Evolutionary conservation across 139 green algal genomes (phyloP), one percentile per base, ranked within the genome.

Genomic region (Chlamydomonas incerta): DNA sequence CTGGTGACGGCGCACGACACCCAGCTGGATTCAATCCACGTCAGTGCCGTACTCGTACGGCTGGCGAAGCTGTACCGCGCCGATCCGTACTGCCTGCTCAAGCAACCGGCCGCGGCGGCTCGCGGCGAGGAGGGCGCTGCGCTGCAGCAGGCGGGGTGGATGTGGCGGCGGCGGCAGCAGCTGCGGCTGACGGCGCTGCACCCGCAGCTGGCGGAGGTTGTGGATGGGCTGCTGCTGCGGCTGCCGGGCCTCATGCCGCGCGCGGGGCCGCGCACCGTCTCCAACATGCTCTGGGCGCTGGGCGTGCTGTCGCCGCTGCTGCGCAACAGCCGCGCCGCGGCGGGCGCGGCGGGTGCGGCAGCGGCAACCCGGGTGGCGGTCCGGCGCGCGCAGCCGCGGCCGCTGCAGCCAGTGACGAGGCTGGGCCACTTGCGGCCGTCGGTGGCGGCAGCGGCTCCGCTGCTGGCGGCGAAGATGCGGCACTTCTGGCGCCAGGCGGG

Each of bases 271-370:
- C 79, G 80, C 3, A 83, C 87, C 24, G 58, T 88, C 3, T 68
- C 85, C 18, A 90, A 77, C 74, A 52, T 88, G 69, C 75, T 92
- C 11, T 92, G 85, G 85, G 88, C 88, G 18, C 65, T 84, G 20
- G 88, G 72, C 29, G 73, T 74, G 46, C 85, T 92, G 33, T 29
- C 26, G 35, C 69, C 69, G 68, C 81, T 80, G 52, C 20, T 57
- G 35, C 23, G 55, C 55, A 62, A 23, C 60, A n/a, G 60, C 24
- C 60, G 20, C 20, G 60, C 60, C 17, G 24, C 28, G 23, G 60
- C 23, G 8, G 60, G 41, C 41, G 3, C 2, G 24, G 17, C 60
- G 60, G 55, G n/a, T n/a, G n/a, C 20, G 55, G 8, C 20, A 15
- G 11, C 60, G 60, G 18, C 8, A 21, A 10, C 60, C 18, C 60